Evolutionary conservation across 768 basidiomycete species (phyloP).

Genomic region (Crassisporium funariophilum): DNA sequence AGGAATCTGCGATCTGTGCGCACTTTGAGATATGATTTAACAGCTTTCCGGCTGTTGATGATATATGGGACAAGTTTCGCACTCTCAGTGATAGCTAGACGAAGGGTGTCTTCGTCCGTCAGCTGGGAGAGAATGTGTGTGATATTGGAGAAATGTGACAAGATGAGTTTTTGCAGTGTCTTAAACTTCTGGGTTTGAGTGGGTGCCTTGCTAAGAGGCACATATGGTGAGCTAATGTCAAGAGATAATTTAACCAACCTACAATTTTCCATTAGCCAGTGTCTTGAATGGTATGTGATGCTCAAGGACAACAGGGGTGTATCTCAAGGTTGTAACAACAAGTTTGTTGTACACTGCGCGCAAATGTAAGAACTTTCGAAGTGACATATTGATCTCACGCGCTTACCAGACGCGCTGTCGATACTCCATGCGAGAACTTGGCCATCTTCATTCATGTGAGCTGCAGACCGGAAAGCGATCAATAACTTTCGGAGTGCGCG

Average conservation of each 20-base stretch:
- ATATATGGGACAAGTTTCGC: constrained; percentile 91
- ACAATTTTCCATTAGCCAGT: constrained; percentile 84
- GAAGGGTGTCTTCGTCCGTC: constrained; percentile 62
- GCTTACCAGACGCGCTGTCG: constrained; percentile 75
- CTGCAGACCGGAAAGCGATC: constrained; percentile 90
- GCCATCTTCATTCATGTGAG: constrained; percentile 85
- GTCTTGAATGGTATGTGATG: constrained; percentile 91
- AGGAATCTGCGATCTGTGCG: constrained; percentile 3
- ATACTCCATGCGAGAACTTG: constrained; percentile 84
- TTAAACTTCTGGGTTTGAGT: constrained; percentile 81
- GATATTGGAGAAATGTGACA: constrained; percentile 89
- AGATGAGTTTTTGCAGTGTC: constrained; percentile 80
- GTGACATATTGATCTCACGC: neutral
- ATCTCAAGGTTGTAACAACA: constrained; percentile 81
- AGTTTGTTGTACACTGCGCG: constrained; percentile 90
- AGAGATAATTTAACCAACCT: constrained; percentile 30
- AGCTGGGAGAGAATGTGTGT: constrained; percentile 79
- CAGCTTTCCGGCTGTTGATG: constrained; percentile 76
- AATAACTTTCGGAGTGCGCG: constrained; percentile 81
- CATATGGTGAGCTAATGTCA: constrained; percentile 4
- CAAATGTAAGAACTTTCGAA: constrained; percentile 3
- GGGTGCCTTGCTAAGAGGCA: constrained; percentile 72
- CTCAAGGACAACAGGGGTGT: constrained; percentile 85
- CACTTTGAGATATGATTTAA: constrained; percentile 89
- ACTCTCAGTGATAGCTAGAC: constrained; percentile 79